Percentiles rank a stretch among this genome's conserved stretches.
Conservation (phyloP, 768 basidiomycete genomes). For the Phanerochaete sordida region DNA sequence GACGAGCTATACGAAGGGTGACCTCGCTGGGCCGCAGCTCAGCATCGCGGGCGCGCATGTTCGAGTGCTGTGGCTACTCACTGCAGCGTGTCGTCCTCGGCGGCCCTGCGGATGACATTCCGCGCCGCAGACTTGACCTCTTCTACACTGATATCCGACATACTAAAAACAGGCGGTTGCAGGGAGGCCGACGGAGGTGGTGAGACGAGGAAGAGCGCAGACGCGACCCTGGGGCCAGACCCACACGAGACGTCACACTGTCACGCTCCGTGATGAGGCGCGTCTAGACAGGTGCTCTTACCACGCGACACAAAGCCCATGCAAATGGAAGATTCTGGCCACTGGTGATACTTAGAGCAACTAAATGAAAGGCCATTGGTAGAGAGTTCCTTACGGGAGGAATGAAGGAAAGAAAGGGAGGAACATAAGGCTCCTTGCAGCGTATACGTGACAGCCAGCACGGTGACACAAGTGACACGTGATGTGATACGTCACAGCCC, state of each 20-base stretch:
- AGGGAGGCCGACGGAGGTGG: neutral
- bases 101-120: constrained; percentile 25
- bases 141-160: constrained; percentile 19
- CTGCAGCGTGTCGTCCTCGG: constrained; percentile 29
- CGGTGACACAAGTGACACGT: neutral
- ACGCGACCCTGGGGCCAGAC: neutral
- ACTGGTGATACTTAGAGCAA: too few species aligned
- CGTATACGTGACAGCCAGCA: neutral
- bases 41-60: neutral
- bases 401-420: too few species aligned
- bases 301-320: too few species aligned
- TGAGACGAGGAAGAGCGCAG: neutral
- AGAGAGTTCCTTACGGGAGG: too few species aligned
- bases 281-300: neutral
- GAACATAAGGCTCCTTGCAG: too few species aligned
- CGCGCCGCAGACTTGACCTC: constrained; percentile 31
- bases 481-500: neutral
- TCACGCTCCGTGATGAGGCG: neutral
- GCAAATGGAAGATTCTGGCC: too few species aligned
- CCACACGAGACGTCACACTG: neutral
- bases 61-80: constrained; percentile 11
- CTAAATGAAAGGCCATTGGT: too few species aligned
- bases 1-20: constrained; percentile 36
- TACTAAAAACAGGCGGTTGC: neutral
- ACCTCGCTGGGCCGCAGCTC: neutral